Base-by-base conservation (phyloP, 2,329 filamentous ascomycete species). In the Atkinsonella texensis region DNA sequence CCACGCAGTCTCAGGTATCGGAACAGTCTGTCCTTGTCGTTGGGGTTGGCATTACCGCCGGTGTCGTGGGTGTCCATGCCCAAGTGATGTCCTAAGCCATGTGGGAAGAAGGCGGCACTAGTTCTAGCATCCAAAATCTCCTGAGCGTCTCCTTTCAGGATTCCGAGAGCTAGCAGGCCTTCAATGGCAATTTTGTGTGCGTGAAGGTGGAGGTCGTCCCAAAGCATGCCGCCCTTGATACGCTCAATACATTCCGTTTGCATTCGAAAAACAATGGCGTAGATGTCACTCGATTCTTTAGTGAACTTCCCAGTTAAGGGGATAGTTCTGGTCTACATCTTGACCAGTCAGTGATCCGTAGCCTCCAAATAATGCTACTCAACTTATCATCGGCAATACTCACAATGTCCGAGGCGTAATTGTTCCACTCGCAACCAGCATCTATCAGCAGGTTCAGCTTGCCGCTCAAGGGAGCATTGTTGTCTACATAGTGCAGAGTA, bases 21-120 rank as follows among this genome's bases (percentile, higher is more conserved):
- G 70, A 96, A 97, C 76, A 96, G 81, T 38, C 79, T 73, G 65
- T 98, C 90, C 54, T 77, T 72, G 63, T 98, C 93, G 9, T 74
- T 74, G 60, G 87, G 88, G 67, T 90, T 85, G 38, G 86, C 75
- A 64, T 89, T 83, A 20, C 87, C 87, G 54, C 85, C 86, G 0
- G 83, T 86, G 62, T 96, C 90, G 65, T 96, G 90, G 2, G 89
- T 94, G 65, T 96, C 90, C 77, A 96, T 84, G 55, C 90, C 90
- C 10, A 96, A 73, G 65, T 95, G 91, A 68, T 96, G 90, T 0
- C 90, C 90, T 1, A 96, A 72, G 0, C 90, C 90, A 65, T 96
- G 90, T 1, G 90, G 90, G 63, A 95, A 87, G 72, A 96, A 96
- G 1, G 89, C 90, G 23, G 85, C 82, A 61, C 86, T 91, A n/a